Base-by-base conservation (phyloP, 257 asterid genomes). In the Echium plantagineum region DNA sequence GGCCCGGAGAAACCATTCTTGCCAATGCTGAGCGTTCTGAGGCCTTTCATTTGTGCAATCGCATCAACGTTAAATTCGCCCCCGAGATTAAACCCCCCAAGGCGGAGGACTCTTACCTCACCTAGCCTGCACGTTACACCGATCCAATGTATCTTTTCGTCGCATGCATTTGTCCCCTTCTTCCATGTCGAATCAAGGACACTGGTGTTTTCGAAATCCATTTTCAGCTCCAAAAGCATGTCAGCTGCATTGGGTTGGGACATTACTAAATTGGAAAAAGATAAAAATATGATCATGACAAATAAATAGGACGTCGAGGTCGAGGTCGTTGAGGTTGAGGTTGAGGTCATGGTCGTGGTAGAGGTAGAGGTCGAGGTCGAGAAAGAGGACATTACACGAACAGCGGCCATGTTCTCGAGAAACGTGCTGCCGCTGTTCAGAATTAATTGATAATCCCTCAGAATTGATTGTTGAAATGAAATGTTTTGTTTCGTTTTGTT, bases 181-280 rank as follows among this genome's bases (percentile, higher is more conserved):
- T 55, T 62, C 98, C 98, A 93, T 6, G 94, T 61, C 21, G 77
- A 9, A 38, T 86, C 89, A 2, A 93, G 84, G 56, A 82, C 56
- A 0, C 73, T 48, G 0, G 98, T 72, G 17, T 74, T 71, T 13
- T 59, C 53, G 6, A 93, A 66, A 0, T 86, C 70, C 0, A 66
- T 69, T 38, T 89, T 93, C 68, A 93, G 85, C 63, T 75, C 72
- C 64, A 86, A 57, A 51, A 93, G 82, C 38, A 77, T 77, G 4
- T 59, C 71, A 15, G 78, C 83, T 2, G 82, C 94, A 15, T 71
- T 13, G 75, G 0, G 55, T 21, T 35, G 84, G 66, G 60, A 70
- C 55, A 53, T 78, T 72, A 13, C 49, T 12, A 42, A 3, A 42
- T 42, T 42, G 17, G 49, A 42, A 2, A 42, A 42, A 42, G 49